phyloP scores from a whole-genome alignment of 306 rosid genomes.

The Quercus aquifolioides region DNA sequence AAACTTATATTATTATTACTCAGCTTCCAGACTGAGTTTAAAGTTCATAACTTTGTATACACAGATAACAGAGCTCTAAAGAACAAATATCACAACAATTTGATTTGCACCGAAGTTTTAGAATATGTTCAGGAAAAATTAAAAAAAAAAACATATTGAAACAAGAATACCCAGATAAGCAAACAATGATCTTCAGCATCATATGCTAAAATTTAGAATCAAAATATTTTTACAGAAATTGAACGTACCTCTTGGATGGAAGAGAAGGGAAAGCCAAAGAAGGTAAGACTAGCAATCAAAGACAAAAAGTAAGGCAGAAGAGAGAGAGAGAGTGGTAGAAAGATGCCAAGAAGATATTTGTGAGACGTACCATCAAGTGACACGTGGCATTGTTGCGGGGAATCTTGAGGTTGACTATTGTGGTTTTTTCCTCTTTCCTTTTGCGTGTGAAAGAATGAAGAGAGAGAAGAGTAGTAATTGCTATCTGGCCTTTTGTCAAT shows the following conservation, averaged over 20 bases:
- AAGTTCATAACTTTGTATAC: background rate
- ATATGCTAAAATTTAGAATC: background rate
- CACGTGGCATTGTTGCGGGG: conserved; percentile 11
- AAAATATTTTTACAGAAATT: background rate
- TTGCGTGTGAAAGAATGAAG: too few species aligned
- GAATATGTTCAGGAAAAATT: too few species aligned
- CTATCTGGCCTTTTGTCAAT: too few species aligned
- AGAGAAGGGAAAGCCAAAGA: conserved; percentile 11
- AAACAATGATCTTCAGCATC: background rate
- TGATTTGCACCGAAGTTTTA: background rate
- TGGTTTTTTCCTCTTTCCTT: too few species aligned
- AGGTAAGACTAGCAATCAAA: background rate
- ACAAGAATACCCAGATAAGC: too few species aligned
- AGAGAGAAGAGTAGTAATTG: too few species aligned
- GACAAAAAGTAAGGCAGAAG: background rate
- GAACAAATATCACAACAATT: background rate
- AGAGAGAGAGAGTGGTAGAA: background rate
- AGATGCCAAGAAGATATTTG: conserved; percentile 25
- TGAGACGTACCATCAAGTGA: conserved; percentile 1
- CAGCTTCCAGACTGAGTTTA: background rate
- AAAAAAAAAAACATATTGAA: too few species aligned
- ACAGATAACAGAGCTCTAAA: background rate
- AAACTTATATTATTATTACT: too few species aligned
- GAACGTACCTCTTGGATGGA: conserved; percentile 18
- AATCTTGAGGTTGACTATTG: conserved; percentile 1